Evolutionary conservation across 2,329 filamentous ascomycete genomes (phyloP), one percentile per base, ranked within the genome.

Genomic region (Pseudogymnoascus destructans): DNA sequence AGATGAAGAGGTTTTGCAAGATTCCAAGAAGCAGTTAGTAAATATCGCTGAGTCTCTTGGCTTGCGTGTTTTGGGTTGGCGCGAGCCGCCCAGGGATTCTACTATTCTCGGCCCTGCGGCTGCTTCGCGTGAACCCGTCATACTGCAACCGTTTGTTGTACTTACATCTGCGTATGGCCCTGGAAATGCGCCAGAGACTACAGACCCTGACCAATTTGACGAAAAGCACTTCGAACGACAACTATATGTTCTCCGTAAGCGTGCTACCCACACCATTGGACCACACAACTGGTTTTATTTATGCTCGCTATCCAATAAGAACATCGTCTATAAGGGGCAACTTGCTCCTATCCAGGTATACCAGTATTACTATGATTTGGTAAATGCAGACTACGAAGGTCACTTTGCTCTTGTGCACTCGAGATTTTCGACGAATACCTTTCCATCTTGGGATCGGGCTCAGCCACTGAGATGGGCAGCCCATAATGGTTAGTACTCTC

Each of bases 251-350:
- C 81, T 98, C 66, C 86, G 92, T 70, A 98, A 98, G 80, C 87
- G 90, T 68, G 87, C 91, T 58, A 95, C 91, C 54, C 90, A 96
- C 76, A 87, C 89, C 67, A 93, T 96, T 70, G 91, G 92, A 61
- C 80, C 96, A 59, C 89, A 95, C 74, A 96, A 96, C 73, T 97
- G 92, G 92, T 97, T 97, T 79, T 97, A 97, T 73, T 79, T 97
- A 60, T 97, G 92, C 79, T 95, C 90, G 55, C 76, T 97, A 65
- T 93, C 73, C 52, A 96, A 95, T 83, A 91, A 91, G 75, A 97
- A 97, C 77, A 97, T 97, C 74, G 89, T 97, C 61, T 97, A 97
- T 81, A 97, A 97, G 80, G 92, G 92, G 63, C 93, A 97, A 72
- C 79, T 97, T 64, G 87, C 92, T 46, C 92, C 92, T 21, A 83